Evolutionary conservation across 768 basidiomycete genomes (phyloP), one percentile per base, ranked within the genome.

Genomic region (Boletus sensibilis): DNA sequence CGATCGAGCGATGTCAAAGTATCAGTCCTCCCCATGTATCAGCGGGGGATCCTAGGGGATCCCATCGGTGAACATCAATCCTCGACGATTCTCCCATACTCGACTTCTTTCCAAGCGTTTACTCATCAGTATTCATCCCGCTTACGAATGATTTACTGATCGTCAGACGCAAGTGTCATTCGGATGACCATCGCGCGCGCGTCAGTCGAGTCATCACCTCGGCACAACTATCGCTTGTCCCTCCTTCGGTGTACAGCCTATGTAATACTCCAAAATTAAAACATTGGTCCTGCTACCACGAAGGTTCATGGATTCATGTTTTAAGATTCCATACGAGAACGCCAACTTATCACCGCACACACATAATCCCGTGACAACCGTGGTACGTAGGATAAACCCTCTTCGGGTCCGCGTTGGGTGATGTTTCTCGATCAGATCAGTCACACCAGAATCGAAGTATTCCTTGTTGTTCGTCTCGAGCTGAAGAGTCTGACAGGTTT

Each of bases 291-390:
- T 23, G 29, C 29, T 13, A 46, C 14, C n/a, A 45, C 39, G 27
- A 23, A 44, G 16, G 39, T 53, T 49, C 38, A 23, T 10, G 9
- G 18, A 7, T 39, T 10, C 45, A 11, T 34, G 27, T 27, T 34
- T 34, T 21, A 25, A 25, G 13, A 39, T 50, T 39, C 2, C 13
- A 12, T 7, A 49, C 12, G 45, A 56, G 20, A 43, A 46, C 18
- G 12, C 55, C 57, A 16, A 39, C 41, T n/a, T 54, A 66, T 56
- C 61, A n/a, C 64, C 64, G 52, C 61, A 41, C 35, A 13, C 7
- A 29, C 43, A 27, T 18, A 29, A 38, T 25, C 20, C 18, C 49
- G 41, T 60, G 53, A 46, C 52, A 46, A 57, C 38, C 53, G 39
- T 45, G 50, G 53, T 41, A 39, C 11, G 20, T 48, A 20, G 29